A percentile compares a stretch with the other conserved stretches of the same genome.
Evolutionary conservation across 2,329 filamentous ascomycete genomes (phyloP).

Genomic region (Exophiala oligosperma): DNA sequence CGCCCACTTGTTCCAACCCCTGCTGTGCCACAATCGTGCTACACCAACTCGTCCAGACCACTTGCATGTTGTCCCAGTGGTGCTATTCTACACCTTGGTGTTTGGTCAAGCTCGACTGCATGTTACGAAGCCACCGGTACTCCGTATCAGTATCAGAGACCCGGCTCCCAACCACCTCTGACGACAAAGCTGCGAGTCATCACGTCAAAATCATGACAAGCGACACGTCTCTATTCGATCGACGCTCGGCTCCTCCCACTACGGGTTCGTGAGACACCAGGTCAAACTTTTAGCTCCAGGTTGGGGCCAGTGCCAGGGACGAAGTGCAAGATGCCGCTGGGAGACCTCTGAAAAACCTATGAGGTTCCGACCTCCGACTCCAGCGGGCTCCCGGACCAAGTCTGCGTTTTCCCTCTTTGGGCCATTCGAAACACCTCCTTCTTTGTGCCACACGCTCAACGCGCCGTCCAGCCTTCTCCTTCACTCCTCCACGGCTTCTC

Average conservation of each 20-base stretch:
- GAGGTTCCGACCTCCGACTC: not conserved
- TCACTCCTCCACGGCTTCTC: constrained; percentile 3
- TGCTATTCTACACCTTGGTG: not conserved
- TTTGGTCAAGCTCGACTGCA: not conserved
- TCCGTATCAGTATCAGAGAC: constrained; percentile 2
- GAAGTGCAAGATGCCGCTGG: not conserved
- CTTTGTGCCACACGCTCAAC: constrained; percentile 17
- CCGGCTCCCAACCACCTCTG: constrained; percentile 12
- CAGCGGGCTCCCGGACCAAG: constrained; percentile 15
- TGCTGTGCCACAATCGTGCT: too few species aligned
- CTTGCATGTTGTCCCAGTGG: not conserved
- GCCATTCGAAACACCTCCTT: constrained; percentile 23
- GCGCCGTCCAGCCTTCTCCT: constrained; percentile 10
- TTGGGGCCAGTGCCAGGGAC: not conserved
- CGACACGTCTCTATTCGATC: not conserved
- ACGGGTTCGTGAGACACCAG: not conserved
- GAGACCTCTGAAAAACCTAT: not conserved
- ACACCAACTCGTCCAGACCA: too few species aligned
- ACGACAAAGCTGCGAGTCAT: constrained; percentile 14
- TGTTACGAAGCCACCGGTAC: not conserved
- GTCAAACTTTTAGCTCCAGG: not conserved
- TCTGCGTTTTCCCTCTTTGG: constrained; percentile 17
- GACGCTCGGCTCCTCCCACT: not conserved
- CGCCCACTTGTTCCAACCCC: not conserved
- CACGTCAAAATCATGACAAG: constrained; percentile 9